phyloP scores from a whole-genome alignment of 78 protist genomes.

The Planoprotostelium fungivorum region DNA sequence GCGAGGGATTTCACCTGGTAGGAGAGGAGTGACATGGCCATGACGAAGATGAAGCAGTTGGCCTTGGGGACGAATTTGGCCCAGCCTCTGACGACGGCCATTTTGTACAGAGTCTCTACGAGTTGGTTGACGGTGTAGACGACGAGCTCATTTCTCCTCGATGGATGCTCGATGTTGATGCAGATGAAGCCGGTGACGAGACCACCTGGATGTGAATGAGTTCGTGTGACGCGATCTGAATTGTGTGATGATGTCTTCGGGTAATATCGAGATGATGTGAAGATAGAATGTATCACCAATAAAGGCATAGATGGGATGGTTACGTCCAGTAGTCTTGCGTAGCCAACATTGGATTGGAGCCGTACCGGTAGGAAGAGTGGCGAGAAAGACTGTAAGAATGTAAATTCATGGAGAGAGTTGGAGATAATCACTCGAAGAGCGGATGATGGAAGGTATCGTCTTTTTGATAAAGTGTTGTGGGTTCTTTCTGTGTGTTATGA shows the following conservation, averaged over 20 bases:
- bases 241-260: neutral
- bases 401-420: neutral
- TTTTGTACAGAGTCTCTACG: neutral
- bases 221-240: neutral
- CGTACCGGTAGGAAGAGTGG: neutral
- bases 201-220: neutral
- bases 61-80: neutral
- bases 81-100: neutral
- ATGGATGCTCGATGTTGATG: neutral
- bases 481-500: neutral
- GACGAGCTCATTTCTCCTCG: neutral
- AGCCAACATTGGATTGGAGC: neutral
- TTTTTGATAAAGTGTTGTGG: neutral
- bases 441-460: neutral
- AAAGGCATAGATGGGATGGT: neutral
- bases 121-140: neutral
- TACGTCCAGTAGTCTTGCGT: neutral
- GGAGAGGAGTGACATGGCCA: neutral
- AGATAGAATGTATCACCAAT: neutral
- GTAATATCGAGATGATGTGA: neutral
- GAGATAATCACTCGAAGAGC: neutral
- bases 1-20: neutral
- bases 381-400: neutral
- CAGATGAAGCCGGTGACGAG: neutral
- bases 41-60: neutral